Conservation (phyloP, 192 early-diverging fungal genomes). For the Coemansia guatemalensis region DNA sequence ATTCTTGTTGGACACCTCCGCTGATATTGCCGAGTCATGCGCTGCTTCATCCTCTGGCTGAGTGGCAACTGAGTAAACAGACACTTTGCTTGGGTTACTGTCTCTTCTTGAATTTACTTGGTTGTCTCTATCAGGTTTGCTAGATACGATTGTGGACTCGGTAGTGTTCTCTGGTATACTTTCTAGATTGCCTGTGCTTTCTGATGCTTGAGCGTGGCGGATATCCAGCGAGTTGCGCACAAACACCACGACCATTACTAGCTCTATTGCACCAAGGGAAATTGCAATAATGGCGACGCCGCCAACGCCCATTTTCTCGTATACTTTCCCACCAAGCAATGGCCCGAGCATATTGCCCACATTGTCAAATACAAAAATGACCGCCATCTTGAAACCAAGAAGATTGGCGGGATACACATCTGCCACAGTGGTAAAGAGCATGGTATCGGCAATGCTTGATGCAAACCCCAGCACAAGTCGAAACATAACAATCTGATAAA, state of each 20-base stretch:
- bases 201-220: conserved; percentile 3
- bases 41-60: background rate
- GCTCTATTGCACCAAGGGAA: conserved; percentile 27
- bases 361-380: conserved; percentile 52
- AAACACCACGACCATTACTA: conserved; percentile 33
- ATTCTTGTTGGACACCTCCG: background rate
- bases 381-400: conserved; percentile 44
- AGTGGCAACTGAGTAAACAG: background rate
- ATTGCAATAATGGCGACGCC: conserved; percentile 44
- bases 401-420: conserved; percentile 50
- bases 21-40: background rate
- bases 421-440: conserved; percentile 51
- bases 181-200: background rate
- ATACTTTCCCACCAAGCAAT: conserved; percentile 41
- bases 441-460: conserved; percentile 46
- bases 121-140: background rate
- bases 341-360: conserved; percentile 52
- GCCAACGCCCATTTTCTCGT: conserved; percentile 45
- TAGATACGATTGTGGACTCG: conserved; percentile 12
- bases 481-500: conserved; percentile 44
- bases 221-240: conserved; percentile 50
- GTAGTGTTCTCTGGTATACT: background rate
- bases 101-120: background rate
- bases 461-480: conserved; percentile 39
- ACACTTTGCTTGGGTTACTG: background rate